Base-by-base conservation (phyloP, 805 yeast genomes). In the Lipomyces anomalus region DNA sequence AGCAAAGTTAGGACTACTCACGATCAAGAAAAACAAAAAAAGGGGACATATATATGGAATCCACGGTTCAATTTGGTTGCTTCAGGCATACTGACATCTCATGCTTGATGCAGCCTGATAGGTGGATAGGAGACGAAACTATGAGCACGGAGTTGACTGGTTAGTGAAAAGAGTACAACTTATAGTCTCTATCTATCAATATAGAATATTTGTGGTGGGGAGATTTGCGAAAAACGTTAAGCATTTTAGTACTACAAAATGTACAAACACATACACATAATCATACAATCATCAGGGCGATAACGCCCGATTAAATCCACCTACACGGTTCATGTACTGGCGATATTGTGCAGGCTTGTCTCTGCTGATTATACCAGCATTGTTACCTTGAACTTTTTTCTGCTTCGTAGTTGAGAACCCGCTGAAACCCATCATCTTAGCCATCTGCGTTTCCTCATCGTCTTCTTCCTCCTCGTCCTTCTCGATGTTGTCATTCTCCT, bases 341-440 rank as follows among this genome's bases (percentile, higher is more conserved):
- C 72, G 51, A 50, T 65, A 68, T 28, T 64, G 61, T 2, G 67
- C 54, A 21, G 56, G 58, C 51, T 52, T 56, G 20, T 58, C 59
- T 16, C 50, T 51, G 37, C 60, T 56, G 5, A 57, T 58, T 0
- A 53, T 50, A 2, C 72, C 71, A 13, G 68, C 67, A 39, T 64
- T 60, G 16, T 65, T 49, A 0, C 66, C 69, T 22, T 58, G 52
- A 5, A 68, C 72, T n/a, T 62, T 65, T 44, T 66, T 66, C 13
- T 68, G 68, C 52, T 69, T 69, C 22, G 73, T 67, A 13, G 65
- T 56, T 2, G 60, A 62, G 51, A 70, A 68, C 5, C 68, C 70
- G 5, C 63, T 52, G 40, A 70, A 69, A 6, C 75, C 75, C 73
- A 70, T 68, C 23, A 70, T 48, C 42, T 66, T 61, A 22, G 67